Evolutionary conservation across 1,139 yeast species (phyloP), one percentile per base, ranked within the genome.

Genomic region (Debaryomycetaceae sp.): DNA sequence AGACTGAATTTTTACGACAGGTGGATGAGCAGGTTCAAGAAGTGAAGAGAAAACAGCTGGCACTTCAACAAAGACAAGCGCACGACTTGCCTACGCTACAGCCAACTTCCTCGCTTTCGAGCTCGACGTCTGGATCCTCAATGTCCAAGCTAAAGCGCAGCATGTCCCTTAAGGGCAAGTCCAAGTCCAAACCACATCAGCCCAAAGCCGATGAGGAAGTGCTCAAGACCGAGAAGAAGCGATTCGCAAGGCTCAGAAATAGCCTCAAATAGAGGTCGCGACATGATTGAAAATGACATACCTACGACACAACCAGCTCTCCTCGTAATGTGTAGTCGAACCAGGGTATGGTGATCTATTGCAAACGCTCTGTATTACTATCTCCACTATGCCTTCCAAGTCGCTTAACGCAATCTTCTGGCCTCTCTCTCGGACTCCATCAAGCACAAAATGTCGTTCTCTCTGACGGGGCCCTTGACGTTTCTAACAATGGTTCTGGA

Each of bases 341-440:
- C n/a, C n/a, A n/a, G n/a, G n/a, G n/a, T n/a, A n/a, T n/a, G n/a
- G n/a, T n/a, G n/a, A n/a, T n/a, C n/a, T n/a, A n/a, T n/a, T n/a
- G n/a, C n/a, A n/a, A n/a, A n/a, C n/a, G n/a, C n/a, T n/a, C n/a
- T n/a, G n/a, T n/a, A n/a, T n/a, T n/a, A n/a, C n/a, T n/a, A n/a
- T n/a, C n/a, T n/a, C n/a, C n/a, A n/a, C n/a, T n/a, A n/a, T n/a
- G n/a, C n/a, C n/a, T n/a, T n/a, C n/a, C n/a, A n/a, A n/a, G n/a
- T n/a, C n/a, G n/a, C n/a, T n/a, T n/a, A 67, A 65, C 74, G 73
- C 55, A 67, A 67, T 65, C 74, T 66, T 75, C 93, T 83, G 62
- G 97, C 98, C 79, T 91, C 97, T 82, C 97, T 91, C 79, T 91
- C 97, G 56, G 97, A 89, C 78, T 91, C 97, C 96, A 91, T 89